Evolutionary conservation across 192 early-diverging fungal genomes (phyloP), one percentile per base, ranked within the genome.

Genomic region (Coemansia sp.): DNA sequence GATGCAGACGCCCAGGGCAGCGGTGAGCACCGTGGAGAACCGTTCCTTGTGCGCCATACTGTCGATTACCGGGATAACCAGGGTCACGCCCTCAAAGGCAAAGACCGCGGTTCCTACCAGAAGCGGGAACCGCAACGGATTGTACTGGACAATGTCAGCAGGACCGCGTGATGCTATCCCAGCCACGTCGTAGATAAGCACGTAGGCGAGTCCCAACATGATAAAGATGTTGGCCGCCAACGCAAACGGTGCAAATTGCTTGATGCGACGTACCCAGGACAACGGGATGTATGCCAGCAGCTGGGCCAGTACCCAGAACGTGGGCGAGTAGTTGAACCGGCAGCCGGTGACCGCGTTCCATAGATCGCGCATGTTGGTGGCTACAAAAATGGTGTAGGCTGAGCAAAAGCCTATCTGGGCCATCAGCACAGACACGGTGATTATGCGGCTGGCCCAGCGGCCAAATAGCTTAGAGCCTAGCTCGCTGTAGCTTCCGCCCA

Each of bases 71-170:
- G 89, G 89, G 61, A 91, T 87, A 3, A 91, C 90, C 61, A 95
- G 71, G 32, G 94, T 94, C 69, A 98, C 92, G 65, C 94, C 92
- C 83, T 94, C 93, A 73, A 91, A 97, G 2, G 91, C 87, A 86
- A 91, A 96, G 64, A 96, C 93, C 35, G 96, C 95, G 32, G 96
- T 98, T 34, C 96, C 96, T 36, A 98, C 88, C 70, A 97, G 94
- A 52, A 96, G 73, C 17, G 93, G 87, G 67, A 95, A 96, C 28
- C 88, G 86, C 64, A 88, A 66, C 34, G 84, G 68, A 80, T 98
- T 98, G 76, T 95, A 89, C 60, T 85, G 74, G 51, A 90, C 71
- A 20, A 94, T 94, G 11, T 84, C 65, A 18, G 88, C 74, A 9
- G 95, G 58, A 0, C 85, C 85, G 48, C 75, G 79, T 36, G 55